Conservation (phyloP, 257 asterid genomes). For the Salvia splendens region DNA sequence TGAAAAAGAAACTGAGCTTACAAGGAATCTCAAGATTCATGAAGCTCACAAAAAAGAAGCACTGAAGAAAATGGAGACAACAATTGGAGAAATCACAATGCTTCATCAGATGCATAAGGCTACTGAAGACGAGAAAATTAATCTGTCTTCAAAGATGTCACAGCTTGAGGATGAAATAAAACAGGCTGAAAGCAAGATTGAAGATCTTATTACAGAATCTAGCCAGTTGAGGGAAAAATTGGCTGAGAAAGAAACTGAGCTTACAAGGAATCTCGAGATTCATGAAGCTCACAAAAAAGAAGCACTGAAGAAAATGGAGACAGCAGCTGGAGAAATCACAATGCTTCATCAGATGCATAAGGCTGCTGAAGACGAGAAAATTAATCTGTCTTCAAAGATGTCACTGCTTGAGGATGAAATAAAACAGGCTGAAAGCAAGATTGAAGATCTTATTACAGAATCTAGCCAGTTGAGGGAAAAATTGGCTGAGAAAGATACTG, state of each 20-base stretch:
- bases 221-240: conserved; percentile 37
- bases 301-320: too few relatives aligned
- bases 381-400: conserved; percentile 40
- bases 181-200: conserved; percentile 42
- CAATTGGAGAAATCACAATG: conserved; percentile 44
- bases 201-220: conserved; percentile 41
- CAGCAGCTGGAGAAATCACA: too few relatives aligned
- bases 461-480: conserved; percentile 35
- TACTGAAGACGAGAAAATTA: conserved; percentile 28
- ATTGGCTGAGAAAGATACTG: too few relatives aligned
- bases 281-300: too few relatives aligned
- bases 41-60: conserved; percentile 42
- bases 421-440: conserved; percentile 37
- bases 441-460: conserved; percentile 42
- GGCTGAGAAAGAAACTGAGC: conserved; percentile 4
- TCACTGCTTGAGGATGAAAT: conserved; percentile 45
- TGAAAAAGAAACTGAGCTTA: conserved; percentile 39
- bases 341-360: too few relatives aligned
- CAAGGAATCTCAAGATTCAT: conserved; percentile 38
- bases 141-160: conserved; percentile 37
- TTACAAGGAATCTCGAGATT: too few relatives aligned
- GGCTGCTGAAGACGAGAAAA: conserved; percentile 20
- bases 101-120: conserved; percentile 31
- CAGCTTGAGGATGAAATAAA: conserved; percentile 43
- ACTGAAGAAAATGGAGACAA: conserved; percentile 42